A percentile compares a stretch with the other conserved stretches of the same genome.
Conservation (phyloP, 106 monocot genomes). For the Xerophyta viscosa region DNA sequence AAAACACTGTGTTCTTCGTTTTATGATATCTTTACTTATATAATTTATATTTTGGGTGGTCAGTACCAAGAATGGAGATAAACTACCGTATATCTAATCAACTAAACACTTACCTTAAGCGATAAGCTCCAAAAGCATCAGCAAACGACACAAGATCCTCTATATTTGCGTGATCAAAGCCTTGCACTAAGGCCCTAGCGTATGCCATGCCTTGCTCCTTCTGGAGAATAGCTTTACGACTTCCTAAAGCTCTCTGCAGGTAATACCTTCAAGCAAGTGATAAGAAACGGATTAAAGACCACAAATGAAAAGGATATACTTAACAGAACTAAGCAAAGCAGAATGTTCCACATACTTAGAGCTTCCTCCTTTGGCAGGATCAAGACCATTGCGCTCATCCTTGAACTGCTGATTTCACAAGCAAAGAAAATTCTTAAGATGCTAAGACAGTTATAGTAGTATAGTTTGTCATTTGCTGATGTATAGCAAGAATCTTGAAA, state of each 20-base stretch:
- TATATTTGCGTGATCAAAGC: constrained; percentile 21
- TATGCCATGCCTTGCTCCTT: constrained; percentile 55
- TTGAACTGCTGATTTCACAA: background rate
- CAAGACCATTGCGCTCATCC: background rate
- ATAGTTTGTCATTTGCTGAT: background rate
- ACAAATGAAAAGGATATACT: background rate
- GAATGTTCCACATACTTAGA: background rate
- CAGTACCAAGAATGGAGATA: too few relatives aligned
- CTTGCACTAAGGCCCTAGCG: constrained; percentile 29
- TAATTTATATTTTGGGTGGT: too few relatives aligned
- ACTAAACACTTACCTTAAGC: constrained; percentile 26
- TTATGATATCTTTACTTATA: too few relatives aligned
- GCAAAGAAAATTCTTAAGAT: background rate
- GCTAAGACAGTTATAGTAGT: background rate
- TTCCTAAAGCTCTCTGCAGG: constrained; percentile 13
- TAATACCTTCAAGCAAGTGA: background rate
- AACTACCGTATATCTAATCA: too few relatives aligned
- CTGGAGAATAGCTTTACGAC: constrained; percentile 28
- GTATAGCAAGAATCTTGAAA: too few relatives aligned
- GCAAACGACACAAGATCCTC: constrained; percentile 29
- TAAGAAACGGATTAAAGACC: background rate
- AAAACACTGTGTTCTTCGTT: too few relatives aligned
- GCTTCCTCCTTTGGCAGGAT: background rate
- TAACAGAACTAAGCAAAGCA: background rate
- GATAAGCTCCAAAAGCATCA: constrained; percentile 34